Evolutionary conservation across 2,329 filamentous ascomycete species (phyloP), one percentile per base, ranked within the genome.

Genomic region (Pseudogymnoascus sp.): DNA sequence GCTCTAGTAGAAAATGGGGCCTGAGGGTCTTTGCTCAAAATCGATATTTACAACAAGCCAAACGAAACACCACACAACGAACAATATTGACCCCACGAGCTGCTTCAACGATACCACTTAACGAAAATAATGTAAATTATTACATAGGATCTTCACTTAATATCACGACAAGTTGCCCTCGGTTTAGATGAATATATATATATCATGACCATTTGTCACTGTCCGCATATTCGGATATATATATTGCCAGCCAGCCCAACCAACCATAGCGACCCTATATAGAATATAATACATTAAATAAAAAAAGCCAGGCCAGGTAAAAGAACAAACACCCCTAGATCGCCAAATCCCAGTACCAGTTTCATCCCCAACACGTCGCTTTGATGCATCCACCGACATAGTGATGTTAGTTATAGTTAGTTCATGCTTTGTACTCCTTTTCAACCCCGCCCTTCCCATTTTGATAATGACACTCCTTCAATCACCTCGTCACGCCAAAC

Each of bases 401-500:
- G n/a, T 53, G 47, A 18, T 53, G 47, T 53, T 53, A 53, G 47
- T 53, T 53, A 53, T 53, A 53, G 47, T 53, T 53, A 53, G 47
- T 53, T 53, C 47, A 53, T 53, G 47, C 47, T 53, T 53, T 53
- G 47, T 53, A 53, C 47, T 53, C 47, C 47, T 53, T 53, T 53
- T 53, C 47, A 53, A 53, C n/a, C 25, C n/a, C 38, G 7, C 36
- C 14, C 15, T 8, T 41, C 25, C 22, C 22, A 30, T 50, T 50
- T 50, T 50, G 22, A 43, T 25, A 33, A 53, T 53, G 15, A 25
- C 22, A 47, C 41, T 9, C 36, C 14, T 14, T 14, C 43, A 28
- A 60, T 61, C 47, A 61, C 28, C 60, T 58, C 33, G 43, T 53
- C 39, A 35, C 39, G 11, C 60, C 60, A 37, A 62, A 62, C 60